A percentile compares a stretch with the other conserved stretches of the same genome.
Evolutionary conservation across 139 green algal genomes (phyloP).

Genomic region (Dunaliella sp.): DNA sequence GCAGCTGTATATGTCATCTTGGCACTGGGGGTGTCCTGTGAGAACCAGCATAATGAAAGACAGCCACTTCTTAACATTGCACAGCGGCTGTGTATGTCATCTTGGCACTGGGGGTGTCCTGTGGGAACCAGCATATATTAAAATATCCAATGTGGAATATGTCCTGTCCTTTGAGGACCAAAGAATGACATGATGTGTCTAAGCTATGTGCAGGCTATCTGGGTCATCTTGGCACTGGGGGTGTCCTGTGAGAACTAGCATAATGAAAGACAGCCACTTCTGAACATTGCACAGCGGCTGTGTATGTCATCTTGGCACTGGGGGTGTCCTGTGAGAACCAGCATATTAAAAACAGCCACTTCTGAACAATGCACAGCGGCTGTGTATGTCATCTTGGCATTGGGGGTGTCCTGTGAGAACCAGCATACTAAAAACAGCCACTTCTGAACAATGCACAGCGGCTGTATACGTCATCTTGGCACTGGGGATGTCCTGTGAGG

Average conservation of each 20-base stretch:
- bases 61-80: no score
- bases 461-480: slow-evolving; percentile 81
- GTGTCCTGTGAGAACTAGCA: slow-evolving; percentile 63
- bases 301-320: slow-evolving; percentile 78
- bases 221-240: slow-evolving; percentile 79
- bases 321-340: slow-evolving; percentile 72
- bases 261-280: no score
- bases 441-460: slow-evolving; percentile 59
- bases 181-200: no score
- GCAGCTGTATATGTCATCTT: slow-evolving; percentile 79
- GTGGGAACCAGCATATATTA: background rate
- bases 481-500: slow-evolving; percentile 73
- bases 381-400: slow-evolving; percentile 77
- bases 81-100: slow-evolving; percentile 77
- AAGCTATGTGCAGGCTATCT: no score
- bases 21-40: slow-evolving; percentile 75
- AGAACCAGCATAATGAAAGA: no score
- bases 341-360: no score
- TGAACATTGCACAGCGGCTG: slow-evolving; percentile 67
- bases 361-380: no score
- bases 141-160: no score
- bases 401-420: slow-evolving; percentile 73
- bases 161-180: no score
- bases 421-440: no score
- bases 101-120: slow-evolving; percentile 84